Base-by-base conservation (phyloP, 768 basidiomycete genomes). In the Rhizopogon sp. region DNA sequence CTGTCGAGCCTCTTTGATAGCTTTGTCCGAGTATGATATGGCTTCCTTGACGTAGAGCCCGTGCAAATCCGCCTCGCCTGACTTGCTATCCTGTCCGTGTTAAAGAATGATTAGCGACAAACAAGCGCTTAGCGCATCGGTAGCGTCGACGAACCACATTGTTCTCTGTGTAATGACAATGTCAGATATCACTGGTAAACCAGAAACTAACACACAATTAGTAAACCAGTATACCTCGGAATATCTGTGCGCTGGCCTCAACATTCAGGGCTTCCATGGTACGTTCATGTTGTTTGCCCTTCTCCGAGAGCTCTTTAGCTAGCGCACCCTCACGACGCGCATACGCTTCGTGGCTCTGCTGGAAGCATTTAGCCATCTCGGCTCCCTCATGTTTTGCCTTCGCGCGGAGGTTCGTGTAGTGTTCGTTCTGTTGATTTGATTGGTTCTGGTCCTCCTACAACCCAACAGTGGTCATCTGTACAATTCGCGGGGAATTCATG, bases 31-130 rank as follows among this genome's bases (percentile, higher is more conserved):
- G 50, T 78, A 79, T 42, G 79, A 74, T 44, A 96, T 83, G 20
- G 93, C 92, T 71, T 98, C 95, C 66, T 92, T 93, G 57, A 96
- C 93, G 68, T 91, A 96, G 3, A 98, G 73, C 1, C 93, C 94
- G 64, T 98, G 95, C 20, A 98, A 73, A 69, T 98, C 91, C 44
- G 97, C 74, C 67, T 93, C 88, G 2, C 86, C 89, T 0, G 79
- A 79, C 55, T 79, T 70, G 50, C 85, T 85, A 58, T 88, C 84
- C 81, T 86, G 63, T 42, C 55, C 8, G 16, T 16, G 5, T n/a
- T 16, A 16, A 4, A n/a, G 6, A 40, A 9, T 6, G 39, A n/a
- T 40, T 28, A n/a, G 16, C 1, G 28, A 44, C 20, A 39, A 45
- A 9, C 41, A 47, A 13, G 1, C 37, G 16, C 28, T 6, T n/a